Base-by-base conservation (phyloP, 208 protist species). In the Trypanosoma cruzi region DNA sequence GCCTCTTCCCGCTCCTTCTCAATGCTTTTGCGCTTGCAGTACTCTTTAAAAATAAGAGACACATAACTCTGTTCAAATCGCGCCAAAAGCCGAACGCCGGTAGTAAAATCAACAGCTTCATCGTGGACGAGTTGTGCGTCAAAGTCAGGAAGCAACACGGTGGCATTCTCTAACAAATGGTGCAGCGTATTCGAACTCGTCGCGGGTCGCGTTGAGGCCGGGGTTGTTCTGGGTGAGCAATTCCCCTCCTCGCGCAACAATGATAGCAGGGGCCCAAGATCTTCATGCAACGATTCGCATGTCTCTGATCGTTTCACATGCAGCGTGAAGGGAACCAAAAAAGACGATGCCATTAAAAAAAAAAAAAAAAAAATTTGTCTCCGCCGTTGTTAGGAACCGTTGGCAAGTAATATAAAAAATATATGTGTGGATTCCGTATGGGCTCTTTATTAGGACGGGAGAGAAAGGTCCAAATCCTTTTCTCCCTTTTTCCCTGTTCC, bases 11-110 rank as follows among this genome's bases (percentile, higher is more conserved):
- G 67, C 60, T 84, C 80, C 62, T 78, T 69, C 64, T 89, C 81
- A 13, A 95, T 53, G 34, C 64, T 54, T 68, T 90, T 91, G 29
- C 90, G 90, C 60, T 80, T 80, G 42, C 78, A 81, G 79, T 92
- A 95, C 73, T 95, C 90, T n/a, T 82, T 18, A 44, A 90, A 92
- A 31, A 87, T 53, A n/a, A 95, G 69, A 18, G 75, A 71, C 8
- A 93, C 71, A 63, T 92, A 88, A 13, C 28, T 26, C 54, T 73
- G 64, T 58, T 92, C 89, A 32, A 32, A 65, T 16, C 11, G 2
- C n/a, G 10, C 8, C 32, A n/a, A 32, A 37, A 5, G 14, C 4
- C 63, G 62, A 42, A 29, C 29, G 16, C 24, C 20, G 20, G 55
- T 18, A 34, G 65, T 26, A 53, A 75, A 75, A 24, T 69, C 46